Percentiles rank a stretch among this genome's conserved stretches.
Evolutionary conservation across 495 filamentous ascomycete genomes (phyloP).

Genomic region (Penicillium roqueforti): DNA sequence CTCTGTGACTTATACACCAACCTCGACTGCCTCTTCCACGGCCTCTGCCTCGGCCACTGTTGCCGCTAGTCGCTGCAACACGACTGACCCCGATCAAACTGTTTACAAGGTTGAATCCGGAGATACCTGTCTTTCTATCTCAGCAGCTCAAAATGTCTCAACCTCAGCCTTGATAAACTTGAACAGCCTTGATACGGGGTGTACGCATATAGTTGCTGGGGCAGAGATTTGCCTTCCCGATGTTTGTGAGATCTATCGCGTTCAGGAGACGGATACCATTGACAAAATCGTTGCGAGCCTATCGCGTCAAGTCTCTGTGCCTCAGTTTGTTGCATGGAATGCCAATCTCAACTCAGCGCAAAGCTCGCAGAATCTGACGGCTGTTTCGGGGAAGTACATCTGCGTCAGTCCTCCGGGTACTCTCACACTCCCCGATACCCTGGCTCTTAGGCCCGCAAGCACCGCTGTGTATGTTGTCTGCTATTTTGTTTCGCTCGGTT

Average conservation of each 20-base stretch:
- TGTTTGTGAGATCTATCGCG: conserved; percentile 1
- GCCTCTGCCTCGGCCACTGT: neutral
- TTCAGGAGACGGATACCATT: neutral
- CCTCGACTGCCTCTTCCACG: neutral
- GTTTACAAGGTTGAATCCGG: neutral
- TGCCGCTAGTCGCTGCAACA: conserved; percentile 1
- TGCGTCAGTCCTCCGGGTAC: conserved; percentile 5
- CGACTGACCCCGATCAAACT: conserved; percentile 1
- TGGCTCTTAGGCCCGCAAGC: conserved; percentile 2
- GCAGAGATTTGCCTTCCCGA: conserved; percentile 1
- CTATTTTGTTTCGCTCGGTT: neutral
- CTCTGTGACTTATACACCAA: conserved; percentile 4
- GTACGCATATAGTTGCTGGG: neutral
- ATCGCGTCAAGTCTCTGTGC: neutral
- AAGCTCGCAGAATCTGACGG: neutral
- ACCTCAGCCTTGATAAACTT: conserved; percentile 4
- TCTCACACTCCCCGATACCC: conserved; percentile 2
- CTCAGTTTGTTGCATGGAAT: conserved; percentile 4
- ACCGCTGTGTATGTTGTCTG: conserved; percentile 2
- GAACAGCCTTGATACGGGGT: conserved; percentile 3
- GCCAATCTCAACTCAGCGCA: conserved; percentile 4
- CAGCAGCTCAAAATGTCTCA: conserved; percentile 3
- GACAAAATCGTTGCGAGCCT: neutral
- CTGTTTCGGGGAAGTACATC: neutral
- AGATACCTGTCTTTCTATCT: conserved; percentile 7